Percentiles rank a stretch among this genome's conserved stretches.
These are phyloP conservation scores for Podosphaera xanthii DNA, from an alignment of 2,329 filamentous ascomycete genomes.

Conservation along the genomic window DNA sequence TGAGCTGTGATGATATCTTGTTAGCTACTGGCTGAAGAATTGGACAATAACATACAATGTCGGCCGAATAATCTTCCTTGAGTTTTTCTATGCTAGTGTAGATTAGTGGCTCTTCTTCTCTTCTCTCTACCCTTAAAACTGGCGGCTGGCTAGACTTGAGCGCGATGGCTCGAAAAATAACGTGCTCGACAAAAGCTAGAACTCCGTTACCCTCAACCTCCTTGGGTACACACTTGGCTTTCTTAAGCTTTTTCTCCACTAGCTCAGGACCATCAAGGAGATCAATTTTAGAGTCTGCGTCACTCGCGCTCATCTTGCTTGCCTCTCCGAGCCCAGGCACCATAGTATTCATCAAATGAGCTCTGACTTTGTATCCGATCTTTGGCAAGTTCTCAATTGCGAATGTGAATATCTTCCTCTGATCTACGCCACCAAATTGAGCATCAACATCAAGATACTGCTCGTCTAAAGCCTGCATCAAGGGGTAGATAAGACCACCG, in stretches of 20 bases:
- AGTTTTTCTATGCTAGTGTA: constrained; percentile 58
- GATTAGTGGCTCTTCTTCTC: constrained; percentile 47
- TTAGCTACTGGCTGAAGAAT: neutral
- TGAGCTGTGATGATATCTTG: constrained; percentile 27
- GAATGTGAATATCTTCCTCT: constrained; percentile 71
- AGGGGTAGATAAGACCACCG: constrained; percentile 55
- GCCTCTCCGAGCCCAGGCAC: constrained; percentile 60
- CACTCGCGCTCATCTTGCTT: constrained; percentile 69
- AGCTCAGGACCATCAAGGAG: constrained; percentile 57
- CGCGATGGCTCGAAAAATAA: constrained; percentile 56
- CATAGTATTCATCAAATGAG: constrained; percentile 69
- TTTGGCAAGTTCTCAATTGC: constrained; percentile 70
- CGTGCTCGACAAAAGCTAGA: constrained; percentile 65
- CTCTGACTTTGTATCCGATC: constrained; percentile 53
- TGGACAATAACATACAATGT: constrained; percentile 33
- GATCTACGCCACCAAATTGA: constrained; percentile 72
- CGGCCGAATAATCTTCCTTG: constrained; percentile 57
- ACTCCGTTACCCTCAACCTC: constrained; percentile 70
- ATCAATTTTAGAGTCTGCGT: constrained; percentile 70
- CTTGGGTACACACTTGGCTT: constrained; percentile 57
- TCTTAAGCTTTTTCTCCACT: constrained; percentile 65
- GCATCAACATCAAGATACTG: constrained; percentile 60
- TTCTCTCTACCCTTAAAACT: constrained; percentile 45
- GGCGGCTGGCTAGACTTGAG: constrained; percentile 29
- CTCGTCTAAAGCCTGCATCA: constrained; percentile 82